These are phyloP conservation scores for Pleurozium schreberi DNA, from an alignment of 225 moss, liverwort and hornwort genomes.

Conservation along the genomic window DNA sequence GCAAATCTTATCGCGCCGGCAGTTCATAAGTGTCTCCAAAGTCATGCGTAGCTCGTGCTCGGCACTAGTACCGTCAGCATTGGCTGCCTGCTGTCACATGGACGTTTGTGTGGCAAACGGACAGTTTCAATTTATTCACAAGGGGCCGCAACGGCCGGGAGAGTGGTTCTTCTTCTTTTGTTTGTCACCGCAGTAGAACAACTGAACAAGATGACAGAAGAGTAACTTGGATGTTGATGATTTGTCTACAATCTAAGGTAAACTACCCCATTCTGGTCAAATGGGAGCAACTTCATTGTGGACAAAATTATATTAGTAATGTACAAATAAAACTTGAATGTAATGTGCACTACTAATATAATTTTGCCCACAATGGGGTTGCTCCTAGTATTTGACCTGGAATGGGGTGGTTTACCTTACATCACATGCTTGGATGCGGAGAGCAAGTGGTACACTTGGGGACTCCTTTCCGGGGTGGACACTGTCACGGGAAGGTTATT, in stretches of 20 bases:
- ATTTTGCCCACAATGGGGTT: no score
- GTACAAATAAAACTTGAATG: no score
- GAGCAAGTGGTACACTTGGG: not conserved
- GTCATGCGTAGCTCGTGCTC: not conserved
- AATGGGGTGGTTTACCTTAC: no score
- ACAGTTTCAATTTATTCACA: not conserved
- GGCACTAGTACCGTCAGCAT: not conserved
- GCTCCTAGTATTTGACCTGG: no score
- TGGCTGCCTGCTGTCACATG: not conserved
- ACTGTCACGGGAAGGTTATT: no score
- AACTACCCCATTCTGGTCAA: no score
- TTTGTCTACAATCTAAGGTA: not conserved
- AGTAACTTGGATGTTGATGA: not conserved
- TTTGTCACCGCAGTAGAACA: not conserved
- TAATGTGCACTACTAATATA: no score
- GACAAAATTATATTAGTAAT: no score
- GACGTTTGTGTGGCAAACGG: not conserved
- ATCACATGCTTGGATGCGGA: not conserved
- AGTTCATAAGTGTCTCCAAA: not conserved
- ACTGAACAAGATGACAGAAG: not conserved
- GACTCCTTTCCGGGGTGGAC: no score
- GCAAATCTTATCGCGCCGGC: not conserved
- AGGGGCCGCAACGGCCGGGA: not conserved
- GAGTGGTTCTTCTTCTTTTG: not conserved
- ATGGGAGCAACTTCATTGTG: no score